Base-by-base conservation (phyloP, 2,329 filamentous ascomycete genomes). In the Ceratocystis eucalypticola region DNA sequence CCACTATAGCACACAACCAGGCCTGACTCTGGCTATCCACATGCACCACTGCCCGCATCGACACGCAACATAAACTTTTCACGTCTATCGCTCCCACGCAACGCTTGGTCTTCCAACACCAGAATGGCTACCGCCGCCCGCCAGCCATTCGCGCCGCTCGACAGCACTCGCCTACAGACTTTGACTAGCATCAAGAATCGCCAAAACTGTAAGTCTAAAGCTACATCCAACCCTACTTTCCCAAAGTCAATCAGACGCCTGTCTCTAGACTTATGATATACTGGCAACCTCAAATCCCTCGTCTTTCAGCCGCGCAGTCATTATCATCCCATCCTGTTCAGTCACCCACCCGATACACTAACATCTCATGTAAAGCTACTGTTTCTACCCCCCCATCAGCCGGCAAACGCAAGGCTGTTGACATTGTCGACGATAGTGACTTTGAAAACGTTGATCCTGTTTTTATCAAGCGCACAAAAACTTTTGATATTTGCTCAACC, bases 101-200 rank as follows among this genome's bases (percentile, higher is more conserved):
- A 41, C 37, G 25, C 50, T 53, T 22, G 22, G 62, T 28, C 30
- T 48, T 37, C 22, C 41, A 48, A 48, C 44, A 46, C 25, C 64
- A 73, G 72, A 72, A 85, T 85, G 82, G 80, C 82, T 73, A 75
- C 81, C 70, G 71, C 81, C 69, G 77, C 80, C 69, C 84, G 88
- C 72, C 87, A 90, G 76, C 88, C 88, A 5, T 91, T 92, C 75
- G 88, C 85, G 73, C 86, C 86, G 62, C 80, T 92, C 65, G 84
- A 89, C 73, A 81, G 80, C 71, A 78, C 85, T 66, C 84, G 89
- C 70, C 80, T 92, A 30, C 87, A 90, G 75, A 84, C 80, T 70
- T 78, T 93, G 71, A 86, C 85, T 30, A 90, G 85, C 76, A 77
- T 87, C 63, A 93, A 91, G 80, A 92, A 92, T 75, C 81, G 86